Evolutionary conservation across 2,329 filamentous ascomycete species (phyloP).

Genomic region (Biscogniauxia mediterranea): DNA sequence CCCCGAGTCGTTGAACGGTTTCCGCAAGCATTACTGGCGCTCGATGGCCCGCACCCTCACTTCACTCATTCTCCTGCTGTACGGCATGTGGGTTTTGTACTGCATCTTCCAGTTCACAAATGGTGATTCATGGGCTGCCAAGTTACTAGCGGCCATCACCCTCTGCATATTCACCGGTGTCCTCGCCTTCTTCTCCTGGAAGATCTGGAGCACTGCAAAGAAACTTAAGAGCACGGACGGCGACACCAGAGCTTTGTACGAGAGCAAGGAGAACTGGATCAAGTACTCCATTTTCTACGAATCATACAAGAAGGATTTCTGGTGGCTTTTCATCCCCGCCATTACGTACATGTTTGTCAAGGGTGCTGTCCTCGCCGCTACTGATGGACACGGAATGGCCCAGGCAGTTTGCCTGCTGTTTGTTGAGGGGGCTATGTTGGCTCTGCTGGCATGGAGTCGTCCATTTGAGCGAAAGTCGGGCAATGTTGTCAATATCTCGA

Average conservation of each 20-base stretch:
- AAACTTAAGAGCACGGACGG: slow-evolving; percentile 75
- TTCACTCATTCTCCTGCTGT: slow-evolving; percentile 84
- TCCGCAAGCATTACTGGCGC: slow-evolving; percentile 96
- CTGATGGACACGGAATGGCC: slow-evolving; percentile 77
- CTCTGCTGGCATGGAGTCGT: slow-evolving; percentile 76
- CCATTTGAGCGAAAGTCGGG: slow-evolving; percentile 85
- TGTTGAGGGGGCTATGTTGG: slow-evolving; percentile 77
- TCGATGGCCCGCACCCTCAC: slow-evolving; percentile 86
- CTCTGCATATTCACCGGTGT: slow-evolving; percentile 77
- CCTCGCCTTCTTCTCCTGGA: slow-evolving; percentile 79
- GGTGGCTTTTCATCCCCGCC: slow-evolving; percentile 92
- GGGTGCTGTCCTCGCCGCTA: slow-evolving; percentile 80
- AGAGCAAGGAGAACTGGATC: slow-evolving; percentile 86
- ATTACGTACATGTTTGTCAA: slow-evolving; percentile 91
- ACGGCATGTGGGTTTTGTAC: slow-evolving; percentile 93
- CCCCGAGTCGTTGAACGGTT: slow-evolving; percentile 73
- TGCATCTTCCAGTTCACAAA: slow-evolving; percentile 94
- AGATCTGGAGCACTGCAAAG: slow-evolving; percentile 75
- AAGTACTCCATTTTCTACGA: slow-evolving; percentile 99
- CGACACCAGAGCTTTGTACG: slow-evolving; percentile 70
- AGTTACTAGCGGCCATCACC: slow-evolving; percentile 77
- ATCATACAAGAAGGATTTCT: slow-evolving; percentile 88
- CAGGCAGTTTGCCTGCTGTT: slow-evolving; percentile 79
- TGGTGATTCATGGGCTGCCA: slow-evolving; percentile 93
- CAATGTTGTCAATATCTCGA: slow-evolving; percentile 90